These are phyloP conservation scores for Hymenoscyphus salicellus DNA, from an alignment of 2,329 filamentous ascomycete species.

Conservation along the genomic window DNA sequence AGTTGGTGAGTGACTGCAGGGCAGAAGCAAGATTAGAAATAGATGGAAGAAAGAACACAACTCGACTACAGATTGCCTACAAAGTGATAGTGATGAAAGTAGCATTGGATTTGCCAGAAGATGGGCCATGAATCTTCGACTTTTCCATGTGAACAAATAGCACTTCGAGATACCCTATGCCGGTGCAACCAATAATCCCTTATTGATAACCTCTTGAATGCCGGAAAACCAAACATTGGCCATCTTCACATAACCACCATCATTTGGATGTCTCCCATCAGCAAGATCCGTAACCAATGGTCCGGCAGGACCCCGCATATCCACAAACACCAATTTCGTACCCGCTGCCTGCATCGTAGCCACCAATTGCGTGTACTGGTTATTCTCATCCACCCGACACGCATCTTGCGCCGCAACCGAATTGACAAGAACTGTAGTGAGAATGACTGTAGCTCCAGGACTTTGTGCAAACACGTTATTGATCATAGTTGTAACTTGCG, in stretches of 20 bases:
- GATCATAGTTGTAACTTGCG: background rate
- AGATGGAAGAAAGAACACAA: no score
- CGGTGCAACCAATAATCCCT: conserved; percentile 2
- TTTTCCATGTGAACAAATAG: no score
- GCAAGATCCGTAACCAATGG: background rate
- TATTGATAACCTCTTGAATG: conserved; percentile 1
- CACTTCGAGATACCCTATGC: background rate
- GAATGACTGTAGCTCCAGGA: conserved; percentile 15
- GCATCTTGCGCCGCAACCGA: conserved; percentile 30
- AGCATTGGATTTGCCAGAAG: background rate
- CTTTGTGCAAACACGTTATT: background rate
- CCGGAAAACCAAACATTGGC: conserved; percentile 6
- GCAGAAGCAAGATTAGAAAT: no score
- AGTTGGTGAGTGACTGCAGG: no score
- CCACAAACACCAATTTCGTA: conserved; percentile 2
- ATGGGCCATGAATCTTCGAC: background rate
- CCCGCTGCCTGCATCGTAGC: background rate
- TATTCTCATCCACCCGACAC: conserved; percentile 2
- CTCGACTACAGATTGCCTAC: no score
- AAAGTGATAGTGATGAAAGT: no score
- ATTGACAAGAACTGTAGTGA: conserved; percentile 38
- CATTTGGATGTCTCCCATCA: conserved; percentile 6
- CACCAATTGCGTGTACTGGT: background rate
- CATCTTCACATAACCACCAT: conserved; percentile 5
- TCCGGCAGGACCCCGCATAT: background rate